These are phyloP conservation scores for Phoenix roebelenii DNA, from an alignment of 176 grass and related monocot species.

Conservation along the genomic window DNA sequence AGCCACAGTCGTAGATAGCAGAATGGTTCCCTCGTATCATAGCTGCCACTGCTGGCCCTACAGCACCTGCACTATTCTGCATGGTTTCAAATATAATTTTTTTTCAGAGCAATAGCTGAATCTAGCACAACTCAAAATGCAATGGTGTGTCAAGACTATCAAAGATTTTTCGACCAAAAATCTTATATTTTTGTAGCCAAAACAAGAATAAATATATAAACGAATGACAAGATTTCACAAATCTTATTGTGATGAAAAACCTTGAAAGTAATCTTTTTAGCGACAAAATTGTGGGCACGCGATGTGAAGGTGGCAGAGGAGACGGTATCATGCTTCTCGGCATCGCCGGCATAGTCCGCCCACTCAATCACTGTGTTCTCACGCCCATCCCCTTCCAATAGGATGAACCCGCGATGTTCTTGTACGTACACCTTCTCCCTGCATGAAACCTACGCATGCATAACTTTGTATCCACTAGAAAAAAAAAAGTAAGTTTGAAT, in stretches of 20 bases:
- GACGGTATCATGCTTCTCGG: background rate
- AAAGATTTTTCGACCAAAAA: too few species aligned
- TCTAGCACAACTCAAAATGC: too few species aligned
- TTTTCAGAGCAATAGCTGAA: background rate
- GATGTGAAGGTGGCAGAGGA: conserved; percentile 35
- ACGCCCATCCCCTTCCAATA: conserved; percentile 40
- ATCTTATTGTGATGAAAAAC: background rate
- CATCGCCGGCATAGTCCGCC: conserved; percentile 23
- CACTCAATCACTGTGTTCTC: conserved; percentile 33
- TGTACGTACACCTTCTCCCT: conserved; percentile 44
- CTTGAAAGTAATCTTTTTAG: conserved; percentile 3
- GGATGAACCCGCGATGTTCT: conserved; percentile 26
- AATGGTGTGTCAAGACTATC: too few species aligned
- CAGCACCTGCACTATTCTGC: conserved; percentile 11
- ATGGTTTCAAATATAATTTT: conserved; percentile 31
- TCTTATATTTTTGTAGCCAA: too few species aligned
- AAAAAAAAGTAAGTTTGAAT: too few species aligned
- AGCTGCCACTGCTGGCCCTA: conserved; percentile 44
- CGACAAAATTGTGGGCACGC: conserved; percentile 13
- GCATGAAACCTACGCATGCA: background rate
- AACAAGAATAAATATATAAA: too few species aligned
- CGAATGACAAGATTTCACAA: background rate
- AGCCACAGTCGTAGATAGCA: conserved; percentile 53
- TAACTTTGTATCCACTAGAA: background rate
- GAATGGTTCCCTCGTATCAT: conserved; percentile 36